Evolutionary conservation across 2,329 filamentous ascomycete genomes (phyloP).

Genomic region (Ophiostoma perfectum): DNA sequence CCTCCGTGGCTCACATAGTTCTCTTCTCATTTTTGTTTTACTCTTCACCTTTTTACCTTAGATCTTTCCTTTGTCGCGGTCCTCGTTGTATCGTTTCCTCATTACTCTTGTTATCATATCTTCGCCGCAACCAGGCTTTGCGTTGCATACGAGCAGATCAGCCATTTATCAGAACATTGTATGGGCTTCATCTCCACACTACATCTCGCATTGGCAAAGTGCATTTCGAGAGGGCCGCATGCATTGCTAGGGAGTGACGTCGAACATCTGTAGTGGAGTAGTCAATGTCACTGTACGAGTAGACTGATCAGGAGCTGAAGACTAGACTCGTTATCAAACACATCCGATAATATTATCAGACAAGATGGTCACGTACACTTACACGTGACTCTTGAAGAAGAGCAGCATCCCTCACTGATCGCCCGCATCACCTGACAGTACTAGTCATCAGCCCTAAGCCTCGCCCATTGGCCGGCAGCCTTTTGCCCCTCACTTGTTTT

Average conservation of each 20-base stretch:
- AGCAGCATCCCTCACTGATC: background rate
- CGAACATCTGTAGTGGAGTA: slow-evolving; percentile 5
- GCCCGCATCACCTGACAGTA: background rate
- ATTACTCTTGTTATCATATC: background rate
- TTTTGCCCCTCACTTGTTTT: slow-evolving; percentile 6
- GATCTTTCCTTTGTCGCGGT: too few species aligned
- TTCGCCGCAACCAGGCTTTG: background rate
- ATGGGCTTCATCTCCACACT: background rate
- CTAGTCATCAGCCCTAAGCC: background rate
- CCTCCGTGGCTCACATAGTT: too few species aligned
- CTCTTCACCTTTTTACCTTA: too few species aligned
- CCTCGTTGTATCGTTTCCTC: too few species aligned
- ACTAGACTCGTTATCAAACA: background rate
- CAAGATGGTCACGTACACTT: background rate
- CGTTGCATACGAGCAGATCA: background rate
- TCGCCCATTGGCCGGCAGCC: background rate
- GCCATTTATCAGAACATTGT: background rate
- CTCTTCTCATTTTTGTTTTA: too few species aligned
- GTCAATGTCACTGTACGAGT: background rate
- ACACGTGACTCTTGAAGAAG: background rate
- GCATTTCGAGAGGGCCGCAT: background rate
- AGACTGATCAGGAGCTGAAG: background rate
- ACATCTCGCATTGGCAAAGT: background rate
- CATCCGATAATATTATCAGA: too few species aligned
- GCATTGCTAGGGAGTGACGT: background rate